Conservation (phyloP, 768 basidiomycete species). For the Hypholoma fasciculare region DNA sequence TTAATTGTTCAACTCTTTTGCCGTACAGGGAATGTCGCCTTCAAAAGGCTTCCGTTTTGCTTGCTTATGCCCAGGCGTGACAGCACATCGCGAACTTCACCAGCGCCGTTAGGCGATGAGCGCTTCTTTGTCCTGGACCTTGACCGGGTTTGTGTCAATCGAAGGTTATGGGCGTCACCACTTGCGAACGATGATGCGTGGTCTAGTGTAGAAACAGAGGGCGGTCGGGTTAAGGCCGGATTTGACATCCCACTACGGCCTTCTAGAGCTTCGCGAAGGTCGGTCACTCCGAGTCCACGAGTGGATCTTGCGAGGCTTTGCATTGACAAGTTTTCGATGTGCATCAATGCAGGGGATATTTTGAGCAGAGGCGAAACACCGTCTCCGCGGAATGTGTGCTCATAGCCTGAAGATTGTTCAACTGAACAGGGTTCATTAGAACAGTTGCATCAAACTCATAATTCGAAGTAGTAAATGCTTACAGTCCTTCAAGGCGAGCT, state of each 20-base stretch:
- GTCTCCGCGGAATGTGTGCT: conserved; percentile 60
- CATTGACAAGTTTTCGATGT: conserved; percentile 86
- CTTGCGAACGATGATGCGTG: conserved; percentile 55
- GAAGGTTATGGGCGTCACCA: conserved; percentile 27
- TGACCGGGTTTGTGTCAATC: conserved; percentile 55
- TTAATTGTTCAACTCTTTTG: background rate
- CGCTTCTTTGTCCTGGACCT: conserved; percentile 52
- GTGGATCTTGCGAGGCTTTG: conserved; percentile 81
- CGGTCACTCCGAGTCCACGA: conserved; percentile 82
- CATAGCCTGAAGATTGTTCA: conserved; percentile 35
- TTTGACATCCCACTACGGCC: conserved; percentile 85
- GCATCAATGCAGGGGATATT: conserved; percentile 86
- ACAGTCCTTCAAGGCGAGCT: conserved; percentile 78
- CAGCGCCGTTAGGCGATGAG: conserved; percentile 48
- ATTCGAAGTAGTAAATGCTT: conserved; percentile 26
- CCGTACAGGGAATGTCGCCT: conserved; percentile 45
- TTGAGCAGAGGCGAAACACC: conserved; percentile 74
- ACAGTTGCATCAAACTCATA: background rate
- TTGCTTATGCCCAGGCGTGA: conserved; percentile 84
- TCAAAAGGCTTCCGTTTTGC: conserved; percentile 60
- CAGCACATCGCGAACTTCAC: conserved; percentile 79
- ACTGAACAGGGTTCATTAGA: conserved; percentile 10
- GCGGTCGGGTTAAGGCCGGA: conserved; percentile 62
- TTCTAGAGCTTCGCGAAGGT: conserved; percentile 86
- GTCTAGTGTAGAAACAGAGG: conserved; percentile 78